phyloP scores from a whole-genome alignment of 768 basidiomycete species.

The Sutorius australiensis region DNA sequence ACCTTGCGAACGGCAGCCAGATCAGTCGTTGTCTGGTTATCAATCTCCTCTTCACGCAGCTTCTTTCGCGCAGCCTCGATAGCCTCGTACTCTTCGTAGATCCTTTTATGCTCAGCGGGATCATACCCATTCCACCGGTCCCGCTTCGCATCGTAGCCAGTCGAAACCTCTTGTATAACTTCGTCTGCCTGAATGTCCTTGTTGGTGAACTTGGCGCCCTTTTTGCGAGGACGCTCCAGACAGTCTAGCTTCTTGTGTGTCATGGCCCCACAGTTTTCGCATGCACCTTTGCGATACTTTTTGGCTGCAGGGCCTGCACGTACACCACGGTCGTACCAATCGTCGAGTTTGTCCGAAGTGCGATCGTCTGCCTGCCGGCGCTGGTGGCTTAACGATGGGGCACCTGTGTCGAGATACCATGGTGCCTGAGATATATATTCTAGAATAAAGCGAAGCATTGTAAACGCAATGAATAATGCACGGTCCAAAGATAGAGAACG shows the following conservation, averaged over 20 bases:
- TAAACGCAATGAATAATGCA: neutral
- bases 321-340: constrained; percentile 87
- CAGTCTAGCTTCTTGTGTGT: constrained; percentile 91
- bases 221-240: constrained; percentile 92
- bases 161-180: constrained; percentile 71
- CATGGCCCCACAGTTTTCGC: constrained; percentile 98
- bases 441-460: constrained; percentile 27
- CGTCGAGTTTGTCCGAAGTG: constrained; percentile 65
- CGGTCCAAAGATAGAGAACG: constrained; percentile 27
- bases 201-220: constrained; percentile 90
- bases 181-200: constrained; percentile 91
- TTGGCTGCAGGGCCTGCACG: constrained; percentile 89
- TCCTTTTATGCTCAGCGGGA: constrained; percentile 74
- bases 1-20: constrained; percentile 88
- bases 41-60: constrained; percentile 93
- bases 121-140: constrained; percentile 99
- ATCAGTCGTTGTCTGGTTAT: constrained; percentile 93
- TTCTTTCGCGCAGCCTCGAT: constrained; percentile 88
- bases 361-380: constrained; percentile 66
- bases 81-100: constrained; percentile 93
- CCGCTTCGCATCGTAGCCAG: constrained; percentile 89
- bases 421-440: constrained; percentile 99
- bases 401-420: constrained; percentile 96
- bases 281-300: constrained; percentile 96
- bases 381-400: constrained; percentile 92